Base-by-base conservation (phyloP, 176 grass and related monocot genomes). In the Pontederia paniculata region DNA sequence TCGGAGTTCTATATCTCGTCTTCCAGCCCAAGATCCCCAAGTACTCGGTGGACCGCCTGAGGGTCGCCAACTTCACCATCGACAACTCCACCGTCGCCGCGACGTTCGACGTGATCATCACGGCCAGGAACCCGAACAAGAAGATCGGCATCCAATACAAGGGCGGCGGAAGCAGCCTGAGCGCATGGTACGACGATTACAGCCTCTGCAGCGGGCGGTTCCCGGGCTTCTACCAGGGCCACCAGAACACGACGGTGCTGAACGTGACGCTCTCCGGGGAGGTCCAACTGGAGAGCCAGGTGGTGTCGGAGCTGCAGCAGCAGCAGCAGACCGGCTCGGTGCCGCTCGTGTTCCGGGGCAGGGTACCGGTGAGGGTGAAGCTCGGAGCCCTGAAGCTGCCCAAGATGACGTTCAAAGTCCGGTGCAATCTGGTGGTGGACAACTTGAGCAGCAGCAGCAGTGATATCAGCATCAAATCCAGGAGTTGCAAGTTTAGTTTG, bases 221-320 rank as follows among this genome's bases (percentile, higher is more conserved):
- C 75, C 89, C 90, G 8, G 15, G 14, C 62, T 76, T 95, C 23
- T 95, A 83, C 78, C 90, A 95, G 79, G 90, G 90, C 17, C 90
- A 89, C 74, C 76, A 55, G 17, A 83, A 60, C 70, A 95, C 79
- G 10, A 76, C 88, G 37, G 66, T 42, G 41, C 70, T 81, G 0
- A 20, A 37, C 7, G 25, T 95, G 66, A 9, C 45, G 17, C 70
- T 89, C 11, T 1, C 64, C 14, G 82, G 89, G 2, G 67, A 76
- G 66, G 71, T 82, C 6, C 5, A 59, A 20, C 54, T 95, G 23
- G 75, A 77, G 21, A 76, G 82, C 19, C 70, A 46, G 19, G 56
- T 86, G 8, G 47, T 70, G 4, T 17, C 21, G 25, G 76, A 77
- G 21, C 53, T 55, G 31, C 8, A 2, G 49, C 66, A 9, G 57